Evolutionary conservation across 2,329 filamentous ascomycete genomes (phyloP).

Genomic region (Emmonsiellopsis sp.): DNA sequence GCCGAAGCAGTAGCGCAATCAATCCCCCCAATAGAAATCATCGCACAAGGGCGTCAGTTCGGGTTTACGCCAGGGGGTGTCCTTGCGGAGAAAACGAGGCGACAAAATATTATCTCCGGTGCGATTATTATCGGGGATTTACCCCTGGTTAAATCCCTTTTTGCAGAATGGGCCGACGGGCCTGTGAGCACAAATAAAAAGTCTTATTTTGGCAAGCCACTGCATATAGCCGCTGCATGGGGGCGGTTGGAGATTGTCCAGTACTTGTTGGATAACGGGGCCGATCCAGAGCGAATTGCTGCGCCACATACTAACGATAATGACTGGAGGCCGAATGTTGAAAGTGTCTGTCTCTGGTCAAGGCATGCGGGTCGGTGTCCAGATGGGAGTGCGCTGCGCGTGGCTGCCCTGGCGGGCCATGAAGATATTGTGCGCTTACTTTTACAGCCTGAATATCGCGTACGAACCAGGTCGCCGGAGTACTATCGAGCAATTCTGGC

Average conservation of each 20-base stretch:
- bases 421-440: not conserved
- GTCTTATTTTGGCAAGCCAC: not conserved
- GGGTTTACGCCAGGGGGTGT: not conserved
- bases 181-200: not conserved
- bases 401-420: not conserved
- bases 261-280: not conserved
- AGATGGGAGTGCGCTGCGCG: not conserved
- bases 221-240: not conserved
- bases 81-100: not conserved
- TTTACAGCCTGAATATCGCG: not conserved
- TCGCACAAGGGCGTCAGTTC: not conserved
- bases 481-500: not conserved
- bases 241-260: not conserved
- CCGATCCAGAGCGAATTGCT: not conserved
- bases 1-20: not conserved
- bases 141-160: not conserved
- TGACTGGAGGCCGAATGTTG: not conserved
- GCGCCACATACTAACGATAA: not conserved
- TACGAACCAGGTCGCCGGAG: not conserved
- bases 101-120: not conserved
- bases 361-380: not conserved
- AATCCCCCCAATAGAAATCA: not conserved
- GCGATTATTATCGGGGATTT: not conserved
- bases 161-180: not conserved
- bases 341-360: not conserved